phyloP scores from a whole-genome alignment of 306 rosid genomes.

The Vigna mungo region DNA sequence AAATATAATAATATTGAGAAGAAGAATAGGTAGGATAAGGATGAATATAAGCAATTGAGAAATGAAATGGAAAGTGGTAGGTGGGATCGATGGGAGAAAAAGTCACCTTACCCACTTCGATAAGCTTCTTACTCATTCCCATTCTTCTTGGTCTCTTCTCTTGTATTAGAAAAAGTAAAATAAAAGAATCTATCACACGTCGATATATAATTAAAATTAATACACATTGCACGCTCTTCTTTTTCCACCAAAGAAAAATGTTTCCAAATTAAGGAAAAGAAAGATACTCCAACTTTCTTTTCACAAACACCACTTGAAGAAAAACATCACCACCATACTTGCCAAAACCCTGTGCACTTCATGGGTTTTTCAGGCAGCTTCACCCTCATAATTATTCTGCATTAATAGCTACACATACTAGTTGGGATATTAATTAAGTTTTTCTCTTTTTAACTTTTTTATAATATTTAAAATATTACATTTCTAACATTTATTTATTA shows the following conservation, averaged over 20 bases:
- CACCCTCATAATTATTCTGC: not conserved
- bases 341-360: not conserved
- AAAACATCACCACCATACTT: not conserved
- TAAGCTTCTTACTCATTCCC: not conserved
- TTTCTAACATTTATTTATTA: no score
- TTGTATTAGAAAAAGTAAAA: not conserved
- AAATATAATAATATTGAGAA: no score
- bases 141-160: not conserved
- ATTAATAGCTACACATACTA: not conserved
- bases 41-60: slow-evolving; percentile 43
- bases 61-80: slow-evolving; percentile 49
- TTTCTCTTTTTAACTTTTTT: no score
- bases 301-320: not conserved
- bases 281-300: slow-evolving; percentile 49
- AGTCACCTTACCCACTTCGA: slow-evolving; percentile 42
- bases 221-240: not conserved
- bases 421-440: not conserved
- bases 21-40: not conserved
- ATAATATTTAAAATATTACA: no score
- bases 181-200: slow-evolving; percentile 6
- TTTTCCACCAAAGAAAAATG: not conserved
- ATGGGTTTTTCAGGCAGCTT: not conserved
- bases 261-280: slow-evolving; percentile 6
- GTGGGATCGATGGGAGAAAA: slow-evolving; percentile 45
- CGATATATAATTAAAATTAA: not conserved